These are phyloP conservation scores for Malassezia obtusa DNA, from an alignment of 1,284 basidiomycete genomes.

Conservation along the genomic window DNA sequence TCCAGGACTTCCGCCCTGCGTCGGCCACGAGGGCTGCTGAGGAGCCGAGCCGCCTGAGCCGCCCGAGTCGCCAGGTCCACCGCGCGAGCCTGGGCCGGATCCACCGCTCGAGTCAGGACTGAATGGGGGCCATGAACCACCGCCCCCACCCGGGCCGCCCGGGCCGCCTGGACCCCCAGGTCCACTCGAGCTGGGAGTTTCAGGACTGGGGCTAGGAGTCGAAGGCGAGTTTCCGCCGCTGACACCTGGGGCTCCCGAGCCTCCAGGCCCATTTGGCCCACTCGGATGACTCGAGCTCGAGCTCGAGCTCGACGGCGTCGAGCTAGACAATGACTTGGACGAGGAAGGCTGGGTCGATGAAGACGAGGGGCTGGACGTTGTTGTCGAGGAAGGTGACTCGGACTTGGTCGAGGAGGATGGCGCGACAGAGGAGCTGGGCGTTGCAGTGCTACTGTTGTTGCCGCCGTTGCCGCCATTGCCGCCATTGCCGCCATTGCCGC, in stretches of 20 bases:
- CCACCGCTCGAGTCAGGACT: too few species aligned
- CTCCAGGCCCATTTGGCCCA: background rate
- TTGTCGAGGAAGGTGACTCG: too few species aligned
- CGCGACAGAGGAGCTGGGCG: too few species aligned
- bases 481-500: background rate
- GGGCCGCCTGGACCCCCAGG: background rate
- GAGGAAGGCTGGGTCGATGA: too few species aligned
- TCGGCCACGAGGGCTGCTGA: background rate
- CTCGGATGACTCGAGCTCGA: background rate
- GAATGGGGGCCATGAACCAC: background rate
- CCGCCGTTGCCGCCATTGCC: background rate
- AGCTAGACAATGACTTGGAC: too few species aligned
- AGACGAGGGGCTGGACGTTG: too few species aligned
- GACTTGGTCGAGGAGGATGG: too few species aligned
- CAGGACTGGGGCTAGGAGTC: too few species aligned
- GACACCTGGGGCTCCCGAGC: background rate
- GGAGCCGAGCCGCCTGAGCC: constrained; percentile 1
- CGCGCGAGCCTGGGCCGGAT: background rate
- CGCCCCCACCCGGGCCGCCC: background rate
- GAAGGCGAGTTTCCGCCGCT: background rate
- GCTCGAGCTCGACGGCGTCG: background rate
- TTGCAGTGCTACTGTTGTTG: constrained; percentile 6
- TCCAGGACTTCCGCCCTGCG: background rate
- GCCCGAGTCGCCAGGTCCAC: constrained; percentile 7
- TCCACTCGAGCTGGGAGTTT: background rate